Percentiles rank a stretch among this genome's conserved stretches.
Conservation (phyloP, 2,329 filamentous ascomycete species). For the Xylariaceae sp. region DNA sequence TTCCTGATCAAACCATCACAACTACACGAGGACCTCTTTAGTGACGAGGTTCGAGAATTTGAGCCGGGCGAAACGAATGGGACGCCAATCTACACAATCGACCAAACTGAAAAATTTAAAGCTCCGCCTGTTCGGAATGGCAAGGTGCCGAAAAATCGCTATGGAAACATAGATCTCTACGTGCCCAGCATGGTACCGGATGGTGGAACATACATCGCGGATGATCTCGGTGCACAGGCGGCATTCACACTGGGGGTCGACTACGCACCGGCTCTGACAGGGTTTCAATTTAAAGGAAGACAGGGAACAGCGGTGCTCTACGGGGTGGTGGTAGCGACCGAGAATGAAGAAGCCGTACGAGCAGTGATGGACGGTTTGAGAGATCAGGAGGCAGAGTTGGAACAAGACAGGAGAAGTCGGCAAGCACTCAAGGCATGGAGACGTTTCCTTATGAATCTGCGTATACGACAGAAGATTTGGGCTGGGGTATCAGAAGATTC, state of each 20-base stretch:
- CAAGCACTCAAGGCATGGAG: conserved; percentile 66
- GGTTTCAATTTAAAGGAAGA: conserved; percentile 82
- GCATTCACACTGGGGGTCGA: conserved; percentile 75
- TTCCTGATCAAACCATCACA: conserved; percentile 53
- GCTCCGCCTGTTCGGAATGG: conserved; percentile 74
- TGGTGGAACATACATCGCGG: conserved; percentile 70
- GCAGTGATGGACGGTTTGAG: conserved; percentile 65
- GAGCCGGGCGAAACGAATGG: conserved; percentile 42
- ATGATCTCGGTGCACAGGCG: conserved; percentile 61
- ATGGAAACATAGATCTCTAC: conserved; percentile 90
- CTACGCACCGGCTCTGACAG: conserved; percentile 84
- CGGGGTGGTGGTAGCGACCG: conserved; percentile 71
- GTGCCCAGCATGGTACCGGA: conserved; percentile 85
- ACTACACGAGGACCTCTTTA: conserved; percentile 33
- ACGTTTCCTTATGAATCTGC: conserved; percentile 71
- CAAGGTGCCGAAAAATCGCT: conserved; percentile 81
- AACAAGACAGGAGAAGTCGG: conserved; percentile 59
- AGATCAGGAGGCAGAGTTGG: conserved; percentile 60
- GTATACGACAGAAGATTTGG: conserved; percentile 72
- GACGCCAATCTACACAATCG: conserved; percentile 55
- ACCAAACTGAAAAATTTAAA: conserved; percentile 69
- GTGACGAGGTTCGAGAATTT: conserved; percentile 34
- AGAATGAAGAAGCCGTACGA: conserved; percentile 67
- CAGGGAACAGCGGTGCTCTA: conserved; percentile 79
- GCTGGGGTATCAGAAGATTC: conserved; percentile 49